Evolutionary conservation across 2,329 filamentous ascomycete species (phyloP), one percentile per base, ranked within the genome.

Genomic region (Nemania serpens): DNA sequence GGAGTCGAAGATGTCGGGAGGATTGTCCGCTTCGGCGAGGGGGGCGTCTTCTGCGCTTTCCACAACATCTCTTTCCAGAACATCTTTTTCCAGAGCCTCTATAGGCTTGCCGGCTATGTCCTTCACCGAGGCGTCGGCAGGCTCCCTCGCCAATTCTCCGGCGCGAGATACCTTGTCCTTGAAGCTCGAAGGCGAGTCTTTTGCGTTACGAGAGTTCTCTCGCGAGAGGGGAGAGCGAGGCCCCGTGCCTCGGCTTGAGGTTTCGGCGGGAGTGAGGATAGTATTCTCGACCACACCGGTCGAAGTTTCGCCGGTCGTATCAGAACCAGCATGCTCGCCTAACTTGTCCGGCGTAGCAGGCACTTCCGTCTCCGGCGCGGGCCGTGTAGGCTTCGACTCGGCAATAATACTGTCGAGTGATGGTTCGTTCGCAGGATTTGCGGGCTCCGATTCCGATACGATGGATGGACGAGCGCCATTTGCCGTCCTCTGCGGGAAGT

Each of bases 221-320:
- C 59, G 50, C n/a, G 65, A 66, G 10, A 59, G 42, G 5, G 61
- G 54, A 25, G 61, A 39, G 22, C 47, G 55, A 22, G 48, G 25
- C 12, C 61, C 67, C 11, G 68, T 71, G 54, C 66, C 67, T 52
- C 63, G 65, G 52, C 70, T 70, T 33, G 62, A 33, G 11, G 68
- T 69, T 34, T 73, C 70, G 25, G 67, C 66, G 10, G 70, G 67
- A 11, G 69, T 71, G 29, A 70, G 46, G 25, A 66, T 36, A 48
- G 69, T 63, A 53, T 68, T 61, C n/a, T 66, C 66, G 42, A 61
- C 53, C 29, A 66, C 22, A n/a, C 67, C 63, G 18, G 58, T 53
- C 12, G 65, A 60, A 11, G 63, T 64, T 11, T 61, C 58, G 48
- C 63, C 65, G 20, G 67, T 64, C 13, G 61, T 66, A 53, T 66